Evolutionary conservation across 163 green algal genomes (phyloP), one percentile per base, ranked within the genome.

Genomic region (Chlorella variabilis): DNA sequence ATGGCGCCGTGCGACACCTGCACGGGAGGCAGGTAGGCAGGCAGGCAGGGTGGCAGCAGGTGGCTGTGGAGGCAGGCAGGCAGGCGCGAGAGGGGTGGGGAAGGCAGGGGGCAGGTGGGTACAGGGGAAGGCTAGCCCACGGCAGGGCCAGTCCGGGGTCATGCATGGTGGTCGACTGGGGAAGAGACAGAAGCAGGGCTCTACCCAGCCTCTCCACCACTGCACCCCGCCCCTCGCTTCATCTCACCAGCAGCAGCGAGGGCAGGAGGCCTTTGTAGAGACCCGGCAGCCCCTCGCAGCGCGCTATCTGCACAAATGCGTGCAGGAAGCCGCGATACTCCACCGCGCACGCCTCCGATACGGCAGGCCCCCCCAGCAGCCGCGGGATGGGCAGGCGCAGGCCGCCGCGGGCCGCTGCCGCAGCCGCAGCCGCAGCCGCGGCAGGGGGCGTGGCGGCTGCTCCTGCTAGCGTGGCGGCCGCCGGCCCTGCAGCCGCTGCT

Each of bases 1-100:
- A 99, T 94, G 33, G 95, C 95, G 34, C 94, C 96, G 83, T 99
- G 96, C 15, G 88, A 94, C 34, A 96, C 90, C 83, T 89, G 82
- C 29, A 67, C 0, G 15, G n/a, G 7, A 31, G 25, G 27, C 8
- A 17, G 51, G 9, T n/a, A 54, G 4, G 9, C 4, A 25, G 59
- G 59, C 17, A 20, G 9, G 68, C 11, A 41, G 3, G 23, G 29
- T 76, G 5, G 11, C 11, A 15, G 13, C 9, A 42, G 42, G 45
- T 11, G 25, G 34, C 36, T 29, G 34, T 34, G 3, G 34, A 0
- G 6, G 20, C 8, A 27, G 9, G 4, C 4, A 29, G 54, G 18
- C 9, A 54, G 54, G 54, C 6, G 54, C 23, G 54, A 9, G 23
- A 33, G 5, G 54, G 23, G 20, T 9, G 18, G 54, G 18, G n/a